These are phyloP conservation scores for Agaricales sp. DNA, from an alignment of 1,284 basidiomycete genomes.

Conservation along the genomic window DNA sequence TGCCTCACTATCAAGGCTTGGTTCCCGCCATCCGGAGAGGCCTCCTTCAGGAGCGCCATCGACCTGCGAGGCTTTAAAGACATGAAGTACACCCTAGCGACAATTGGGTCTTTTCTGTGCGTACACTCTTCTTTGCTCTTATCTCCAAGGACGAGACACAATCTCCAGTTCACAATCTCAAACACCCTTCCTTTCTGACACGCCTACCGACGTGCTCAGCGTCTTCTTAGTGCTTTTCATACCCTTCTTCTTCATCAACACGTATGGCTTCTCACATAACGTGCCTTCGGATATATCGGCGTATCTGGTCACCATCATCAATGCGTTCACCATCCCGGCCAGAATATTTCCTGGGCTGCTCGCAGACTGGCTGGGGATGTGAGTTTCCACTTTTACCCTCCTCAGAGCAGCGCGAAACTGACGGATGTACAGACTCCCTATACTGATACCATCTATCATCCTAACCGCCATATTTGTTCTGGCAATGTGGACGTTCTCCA, in stretches of 20 bases:
- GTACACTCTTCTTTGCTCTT: conserved; percentile 6
- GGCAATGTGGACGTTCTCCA: conserved; percentile 23
- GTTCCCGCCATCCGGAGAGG: conserved; percentile 11
- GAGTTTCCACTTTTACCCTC: conserved; percentile 9
- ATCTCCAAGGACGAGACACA: too few relatives aligned
- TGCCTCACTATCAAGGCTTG: conserved; percentile 17
- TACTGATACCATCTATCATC: conserved; percentile 21
- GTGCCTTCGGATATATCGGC: conserved; percentile 15
- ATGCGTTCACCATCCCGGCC: conserved; percentile 23
- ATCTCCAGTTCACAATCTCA: background rate
- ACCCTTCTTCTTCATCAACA: conserved; percentile 24
- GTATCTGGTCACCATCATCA: conserved; percentile 26
- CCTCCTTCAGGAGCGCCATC: conserved; percentile 16
- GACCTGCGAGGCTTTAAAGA: conserved; percentile 20
- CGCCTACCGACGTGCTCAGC: conserved; percentile 11
- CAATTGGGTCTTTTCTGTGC: conserved; percentile 21
- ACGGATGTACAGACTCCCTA: conserved; percentile 18
- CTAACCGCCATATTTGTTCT: conserved; percentile 21
- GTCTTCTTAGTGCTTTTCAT: conserved; percentile 22
- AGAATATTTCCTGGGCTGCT: conserved; percentile 22
- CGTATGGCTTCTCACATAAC: conserved; percentile 18
- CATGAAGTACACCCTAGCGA: conserved; percentile 18
- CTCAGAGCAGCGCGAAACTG: too few relatives aligned
- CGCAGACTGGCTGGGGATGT: conserved; percentile 23
- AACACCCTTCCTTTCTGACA: too few relatives aligned